phyloP scores from a whole-genome alignment of 805 yeast genomes.

The Yamadazyma sp. region DNA sequence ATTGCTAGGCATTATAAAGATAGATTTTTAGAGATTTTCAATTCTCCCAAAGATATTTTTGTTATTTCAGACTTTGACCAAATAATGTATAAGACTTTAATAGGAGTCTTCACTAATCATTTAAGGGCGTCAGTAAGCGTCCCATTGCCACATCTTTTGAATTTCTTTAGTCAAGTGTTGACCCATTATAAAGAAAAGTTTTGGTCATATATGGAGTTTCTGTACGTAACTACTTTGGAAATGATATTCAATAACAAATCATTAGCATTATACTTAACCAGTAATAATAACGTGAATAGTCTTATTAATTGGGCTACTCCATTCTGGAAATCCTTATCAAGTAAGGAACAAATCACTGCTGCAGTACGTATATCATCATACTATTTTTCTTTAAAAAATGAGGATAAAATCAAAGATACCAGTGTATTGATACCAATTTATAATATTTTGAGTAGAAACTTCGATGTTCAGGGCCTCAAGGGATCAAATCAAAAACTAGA shows the following conservation, averaged over 20 bases:
- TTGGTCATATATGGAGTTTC: slow-evolving; percentile 53
- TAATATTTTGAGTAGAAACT: slow-evolving; percentile 1
- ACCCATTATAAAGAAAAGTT: slow-evolving; percentile 40
- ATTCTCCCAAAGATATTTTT: slow-evolving; percentile 27
- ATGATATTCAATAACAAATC: slow-evolving; percentile 55
- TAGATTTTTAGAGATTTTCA: slow-evolving; percentile 17
- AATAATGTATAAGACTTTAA: slow-evolving; percentile 33
- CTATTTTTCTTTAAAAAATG: slow-evolving; percentile 1
- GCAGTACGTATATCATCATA: slow-evolving; percentile 4
- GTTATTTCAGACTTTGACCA: slow-evolving; percentile 24
- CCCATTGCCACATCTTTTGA: slow-evolving; percentile 55
- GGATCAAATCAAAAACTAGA: slow-evolving; percentile 7
- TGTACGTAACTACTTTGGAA: slow-evolving; percentile 56
- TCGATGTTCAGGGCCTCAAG: not conserved
- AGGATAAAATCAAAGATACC: not conserved
- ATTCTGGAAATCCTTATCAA: slow-evolving; percentile 7
- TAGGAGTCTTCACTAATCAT: slow-evolving; percentile 47
- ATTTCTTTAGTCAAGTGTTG: slow-evolving; percentile 47
- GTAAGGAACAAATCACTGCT: slow-evolving; percentile 3
- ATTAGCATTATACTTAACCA: slow-evolving; percentile 28
- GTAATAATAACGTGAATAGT: not conserved
- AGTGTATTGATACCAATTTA: not conserved
- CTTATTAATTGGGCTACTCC: slow-evolving; percentile 37
- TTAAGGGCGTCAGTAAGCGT: slow-evolving; percentile 46
- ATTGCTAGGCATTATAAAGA: slow-evolving; percentile 23